phyloP scores from a whole-genome alignment of 2,329 filamentous ascomycete species.

The Biscogniauxia mediterranea region DNA sequence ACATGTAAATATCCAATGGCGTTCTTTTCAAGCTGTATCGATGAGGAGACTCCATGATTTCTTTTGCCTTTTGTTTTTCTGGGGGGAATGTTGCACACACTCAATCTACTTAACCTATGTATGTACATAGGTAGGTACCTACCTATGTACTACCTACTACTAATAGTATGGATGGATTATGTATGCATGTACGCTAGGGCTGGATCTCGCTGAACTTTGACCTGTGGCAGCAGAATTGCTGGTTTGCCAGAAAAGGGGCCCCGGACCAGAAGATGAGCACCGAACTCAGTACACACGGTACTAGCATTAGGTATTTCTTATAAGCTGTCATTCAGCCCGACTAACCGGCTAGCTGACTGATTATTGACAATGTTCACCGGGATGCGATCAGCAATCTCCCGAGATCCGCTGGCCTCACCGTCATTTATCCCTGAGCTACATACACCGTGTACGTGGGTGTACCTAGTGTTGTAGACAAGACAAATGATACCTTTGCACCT shows the following conservation, averaged over 20 bases:
- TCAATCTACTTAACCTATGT: too few relatives aligned
- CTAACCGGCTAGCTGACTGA: background rate
- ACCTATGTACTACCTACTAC: too few relatives aligned
- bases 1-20: too few relatives aligned
- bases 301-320: background rate
- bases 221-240: background rate
- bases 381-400: slow-evolving; percentile 12
- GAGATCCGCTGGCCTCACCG: slow-evolving; percentile 7
- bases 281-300: background rate
- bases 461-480: background rate
- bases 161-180: background rate
- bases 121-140: too few relatives aligned
- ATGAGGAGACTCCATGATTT: too few relatives aligned
- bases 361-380: background rate
- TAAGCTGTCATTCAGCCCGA: background rate
- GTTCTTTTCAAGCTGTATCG: too few relatives aligned
- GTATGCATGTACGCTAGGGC: background rate
- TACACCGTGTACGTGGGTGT: background rate
- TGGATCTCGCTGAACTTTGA: background rate
- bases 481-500: background rate
- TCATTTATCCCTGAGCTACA: background rate
- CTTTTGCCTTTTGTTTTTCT: too few relatives aligned
- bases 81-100: too few relatives aligned
- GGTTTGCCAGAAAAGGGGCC: background rate
- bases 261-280: background rate